Evolutionary conservation across 208 protist genomes (phyloP).

Genomic region (Leishmania aethiopica): DNA sequence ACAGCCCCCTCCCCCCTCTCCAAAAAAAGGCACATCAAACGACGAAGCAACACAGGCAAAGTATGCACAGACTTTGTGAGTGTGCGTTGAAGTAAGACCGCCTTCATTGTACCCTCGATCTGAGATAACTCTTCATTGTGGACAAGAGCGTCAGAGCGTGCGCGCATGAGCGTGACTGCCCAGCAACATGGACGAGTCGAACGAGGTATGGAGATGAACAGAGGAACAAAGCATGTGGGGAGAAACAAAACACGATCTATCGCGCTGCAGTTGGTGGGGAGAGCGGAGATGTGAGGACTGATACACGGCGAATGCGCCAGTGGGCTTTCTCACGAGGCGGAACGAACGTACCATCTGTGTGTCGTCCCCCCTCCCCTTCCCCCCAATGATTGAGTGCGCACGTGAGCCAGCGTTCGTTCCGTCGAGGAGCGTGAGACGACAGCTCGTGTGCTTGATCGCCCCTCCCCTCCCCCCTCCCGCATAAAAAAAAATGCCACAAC

Average conservation of each 20-base stretch:
- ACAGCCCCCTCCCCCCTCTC: not conserved
- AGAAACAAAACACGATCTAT: not conserved
- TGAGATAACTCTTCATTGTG: not conserved
- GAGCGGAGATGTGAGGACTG: slow-evolving; percentile 3
- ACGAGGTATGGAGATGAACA: not conserved
- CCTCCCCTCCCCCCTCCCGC: too few species aligned
- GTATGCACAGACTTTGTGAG: not conserved
- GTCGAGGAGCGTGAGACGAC: not conserved
- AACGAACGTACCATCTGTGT: not conserved
- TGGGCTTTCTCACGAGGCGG: not conserved
- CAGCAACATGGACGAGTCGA: not conserved
- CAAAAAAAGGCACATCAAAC: not conserved
- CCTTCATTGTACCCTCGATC: not conserved
- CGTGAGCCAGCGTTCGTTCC: not conserved
- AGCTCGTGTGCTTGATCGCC: not conserved
- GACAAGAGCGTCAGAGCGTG: not conserved
- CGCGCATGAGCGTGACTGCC: not conserved
- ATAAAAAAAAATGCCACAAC: not conserved
- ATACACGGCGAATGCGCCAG: not conserved
- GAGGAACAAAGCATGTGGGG: not conserved
- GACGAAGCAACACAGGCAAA: not conserved
- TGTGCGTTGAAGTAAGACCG: not conserved
- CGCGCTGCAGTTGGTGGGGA: not conserved
- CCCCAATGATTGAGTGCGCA: not conserved
- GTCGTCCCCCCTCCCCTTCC: not conserved